Conservation (phyloP, 805 yeast genomes). For the Ascoidea rubescens region DNA sequence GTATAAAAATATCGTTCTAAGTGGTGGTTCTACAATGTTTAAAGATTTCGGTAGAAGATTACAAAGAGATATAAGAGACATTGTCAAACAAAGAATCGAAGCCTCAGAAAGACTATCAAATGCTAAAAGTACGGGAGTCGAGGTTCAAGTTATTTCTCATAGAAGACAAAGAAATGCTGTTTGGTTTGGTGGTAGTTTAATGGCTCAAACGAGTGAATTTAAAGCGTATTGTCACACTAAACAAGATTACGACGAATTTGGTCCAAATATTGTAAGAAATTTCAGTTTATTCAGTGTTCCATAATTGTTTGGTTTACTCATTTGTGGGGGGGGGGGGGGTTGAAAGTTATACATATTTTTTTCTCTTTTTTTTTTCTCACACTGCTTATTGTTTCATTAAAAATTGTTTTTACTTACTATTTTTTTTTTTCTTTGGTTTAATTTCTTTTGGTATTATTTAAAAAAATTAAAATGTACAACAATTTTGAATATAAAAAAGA, state of each 20-base stretch:
- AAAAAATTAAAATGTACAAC: too few species aligned
- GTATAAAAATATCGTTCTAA: constrained; percentile 86
- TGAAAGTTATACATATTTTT: too few species aligned
- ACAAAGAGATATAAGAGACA: constrained; percentile 80
- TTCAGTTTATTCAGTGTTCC: constrained; percentile 90
- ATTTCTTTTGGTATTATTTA: too few species aligned
- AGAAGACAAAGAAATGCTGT: constrained; percentile 97
- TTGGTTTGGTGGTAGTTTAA: constrained; percentile 96
- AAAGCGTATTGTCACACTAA: constrained; percentile 94
- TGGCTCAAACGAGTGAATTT: constrained; percentile 96
- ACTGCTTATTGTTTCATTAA: constrained; percentile 1
- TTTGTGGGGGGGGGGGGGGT: too few species aligned
- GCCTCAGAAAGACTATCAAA: constrained; percentile 58
- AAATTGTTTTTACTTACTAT: background rate
- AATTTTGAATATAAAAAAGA: too few species aligned
- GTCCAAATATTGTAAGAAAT: constrained; percentile 95
- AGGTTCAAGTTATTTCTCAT: constrained; percentile 92
- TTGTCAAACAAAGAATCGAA: constrained; percentile 82
- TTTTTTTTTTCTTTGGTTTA: too few species aligned
- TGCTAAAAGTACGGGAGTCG: constrained; percentile 82
- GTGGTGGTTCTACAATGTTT: constrained; percentile 98
- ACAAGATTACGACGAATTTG: constrained; percentile 93
- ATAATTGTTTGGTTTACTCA: constrained; percentile 17
- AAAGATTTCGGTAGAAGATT: constrained; percentile 95
- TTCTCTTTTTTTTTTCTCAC: background rate